phyloP scores from a whole-genome alignment of 345 rosid species.

The Salix purpurea region DNA sequence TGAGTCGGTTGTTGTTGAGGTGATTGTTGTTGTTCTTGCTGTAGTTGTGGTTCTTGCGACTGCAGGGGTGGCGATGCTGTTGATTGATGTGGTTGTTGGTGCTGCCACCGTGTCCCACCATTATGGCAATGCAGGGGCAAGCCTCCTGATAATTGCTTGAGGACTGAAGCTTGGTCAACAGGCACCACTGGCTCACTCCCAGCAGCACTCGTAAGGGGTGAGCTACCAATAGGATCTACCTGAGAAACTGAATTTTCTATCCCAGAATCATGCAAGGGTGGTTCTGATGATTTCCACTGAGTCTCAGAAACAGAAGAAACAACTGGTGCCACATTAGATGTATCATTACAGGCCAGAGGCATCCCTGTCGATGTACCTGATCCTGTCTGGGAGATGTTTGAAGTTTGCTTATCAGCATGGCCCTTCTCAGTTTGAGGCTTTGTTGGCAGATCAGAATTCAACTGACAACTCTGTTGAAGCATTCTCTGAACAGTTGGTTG shows the following conservation, averaged over 20 bases:
- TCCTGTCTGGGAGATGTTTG: conserved; percentile 36
- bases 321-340: conserved; percentile 30
- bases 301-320: conserved; percentile 37
- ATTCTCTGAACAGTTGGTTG: conserved; percentile 55
- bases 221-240: conserved; percentile 42
- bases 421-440: conserved; percentile 58
- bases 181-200: conserved; percentile 50
- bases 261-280: conserved; percentile 40
- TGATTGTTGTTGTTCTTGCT: conserved; percentile 32
- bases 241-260: conserved; percentile 39
- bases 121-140: conserved; percentile 42
- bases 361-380: conserved; percentile 30
- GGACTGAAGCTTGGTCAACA: conserved; percentile 47
- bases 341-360: conserved; percentile 46
- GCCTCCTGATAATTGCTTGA: conserved; percentile 59
- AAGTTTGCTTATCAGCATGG: conserved; percentile 44
- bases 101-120: conserved; percentile 46
- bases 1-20: conserved; percentile 40
- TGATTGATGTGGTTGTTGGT: conserved; percentile 45
- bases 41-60: conserved; percentile 42
- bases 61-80: conserved; percentile 36
- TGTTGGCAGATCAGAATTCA: conserved; percentile 39
- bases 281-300: conserved; percentile 61
- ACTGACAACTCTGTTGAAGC: conserved; percentile 52
- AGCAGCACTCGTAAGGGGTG: conserved; percentile 41